Evolutionary conservation across 768 basidiomycete genomes (phyloP), one percentile per base, ranked within the genome.

Genomic region (Roridomyces roridus): DNA sequence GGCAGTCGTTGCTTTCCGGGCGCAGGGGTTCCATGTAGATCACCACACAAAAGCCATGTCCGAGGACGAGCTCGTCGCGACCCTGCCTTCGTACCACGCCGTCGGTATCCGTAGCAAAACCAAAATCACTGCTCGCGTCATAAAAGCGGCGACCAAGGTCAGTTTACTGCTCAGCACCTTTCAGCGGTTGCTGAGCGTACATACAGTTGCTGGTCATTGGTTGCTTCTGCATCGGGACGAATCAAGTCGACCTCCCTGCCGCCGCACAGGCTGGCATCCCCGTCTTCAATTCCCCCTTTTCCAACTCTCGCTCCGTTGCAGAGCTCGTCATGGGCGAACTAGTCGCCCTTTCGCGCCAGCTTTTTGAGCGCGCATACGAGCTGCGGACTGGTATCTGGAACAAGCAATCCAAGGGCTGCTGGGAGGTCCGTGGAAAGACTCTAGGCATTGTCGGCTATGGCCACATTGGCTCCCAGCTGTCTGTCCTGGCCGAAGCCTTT

Each of bases 221-320:
- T 11, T 99, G 97, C 74, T 99, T 99, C 84, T 99, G 97, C 77
- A 99, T 99, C 63, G 97, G 97, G 46, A 96, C 94, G 49, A 98
- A 98, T 74, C 97, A 98, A 74, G 97, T 98, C 63, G 95, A 98
- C 70, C 87, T 99, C 42, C 57, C 70, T 46, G 86, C 90, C 3
- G 94, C 96, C 23, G 86, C 90, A 31, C 85, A 85, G 50, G 86
- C 91, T 48, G 97, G 97, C 55, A 91, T 99, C 63, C 94, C 96
- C 25, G 96, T 99, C 51, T 99, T 99, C 83, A 99, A 99, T 74
- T 98, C 97, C 6, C 97, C 97, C 31, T 96, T 96, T 77, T 96
- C 94, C 70, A 98, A 97, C 80, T 98, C 97, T 28, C 92, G 97
- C 65, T 98, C 97, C 1, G 97, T 99, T 51, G 97, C 97, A 36